Evolutionary conservation across 1,284 basidiomycete species (phyloP), one percentile per base, ranked within the genome.

Genomic region (Tylopilus sp.): DNA sequence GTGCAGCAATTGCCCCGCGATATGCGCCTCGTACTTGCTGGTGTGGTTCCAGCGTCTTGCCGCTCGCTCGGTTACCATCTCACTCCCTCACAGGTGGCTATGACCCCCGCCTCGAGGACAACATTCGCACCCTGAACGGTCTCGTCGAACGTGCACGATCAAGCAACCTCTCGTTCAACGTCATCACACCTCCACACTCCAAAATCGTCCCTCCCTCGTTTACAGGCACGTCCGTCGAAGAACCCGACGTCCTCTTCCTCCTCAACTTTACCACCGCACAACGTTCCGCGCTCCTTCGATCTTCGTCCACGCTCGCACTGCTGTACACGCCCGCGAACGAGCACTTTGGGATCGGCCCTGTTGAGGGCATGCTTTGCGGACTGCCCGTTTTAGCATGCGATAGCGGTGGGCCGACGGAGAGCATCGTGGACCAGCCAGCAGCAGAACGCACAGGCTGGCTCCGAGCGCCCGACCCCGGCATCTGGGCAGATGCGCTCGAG

Each of bases 321-420:
- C 77, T 98, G 4, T 99, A 99, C 68, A 99, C 96, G 0, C 95
- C 96, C 0, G 76, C 81, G 2, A 94, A 96, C 67, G 95, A 99
- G 65, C 95, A 99, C 68, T 96, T 99, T 65, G 95, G 95, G 35
- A 98, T 99, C 59, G 94, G 90, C 0, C 95, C 95, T 0, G 80
- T 98, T 6, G 96, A 99, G 68, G 94, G 84, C 0, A 97, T 98
- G 93, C 81, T 85, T 2, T 94, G 88, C 54, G 91, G 92, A 1
- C 67, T 98, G 0, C 93, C 94, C 0, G 89, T 99, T 0, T 69
- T 99, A 7, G 94, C 94, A 0, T 91, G 88, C 59, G 76, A 94
- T 66, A 88, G 81, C 45, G 95, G 96, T 30, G 95, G 95, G 0
- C 95, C 96, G 1, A 88, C 83, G 1, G 95, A 99, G 71, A 95